Base-by-base conservation (phyloP, 2,329 filamentous ascomycete genomes). In the Cytospora mali region DNA sequence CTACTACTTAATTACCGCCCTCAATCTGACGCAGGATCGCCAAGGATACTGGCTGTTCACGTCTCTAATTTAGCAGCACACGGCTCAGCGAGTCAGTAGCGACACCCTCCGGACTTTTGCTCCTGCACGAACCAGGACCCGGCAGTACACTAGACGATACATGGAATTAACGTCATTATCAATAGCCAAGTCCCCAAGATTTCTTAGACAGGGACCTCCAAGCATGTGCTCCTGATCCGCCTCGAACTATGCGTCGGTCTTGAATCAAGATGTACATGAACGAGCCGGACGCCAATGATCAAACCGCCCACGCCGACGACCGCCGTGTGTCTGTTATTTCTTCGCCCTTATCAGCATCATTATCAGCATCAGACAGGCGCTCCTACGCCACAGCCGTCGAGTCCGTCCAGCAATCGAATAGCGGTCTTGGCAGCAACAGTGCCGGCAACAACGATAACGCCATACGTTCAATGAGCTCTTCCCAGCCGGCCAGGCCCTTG, bases 401-500 rank as follows among this genome's bases (percentile, higher is more conserved):
- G 31, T 46, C 55, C 23, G n/a, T 51, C 14, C 46, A 61, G 42
- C 59, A 13, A 21, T n/a, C 42, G 21, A 58, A 53, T 55, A 52
- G 46, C 46, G 59, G 42, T 28, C 21, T 59, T 51, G 55, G 59
- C 14, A n/a, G 35, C 18, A 55, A 33, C 50, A 35, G 29, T 33
- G 60, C 25, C 31, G 18, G 23, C 55, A 57, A 54, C 51, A 56
- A 23, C 31, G 29, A 33, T 33, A 57, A 14, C 48, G 6, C 48
- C 7, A 23, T 46, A 23, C 59, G 39, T 16, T 46, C 29, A 6
- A 64, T 52, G 59, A 50, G 46, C 21, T 39, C 59, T 9, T 51
- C 50, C 14, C 48, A 48, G 23, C 28, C 23, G 14, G 61, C 66
- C 50, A 69, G 68, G 10, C 66, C 66, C 2, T 64, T 68, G 23